Conservation (phyloP, 148 eudicot species). For the Amaranthus palmeri region DNA sequence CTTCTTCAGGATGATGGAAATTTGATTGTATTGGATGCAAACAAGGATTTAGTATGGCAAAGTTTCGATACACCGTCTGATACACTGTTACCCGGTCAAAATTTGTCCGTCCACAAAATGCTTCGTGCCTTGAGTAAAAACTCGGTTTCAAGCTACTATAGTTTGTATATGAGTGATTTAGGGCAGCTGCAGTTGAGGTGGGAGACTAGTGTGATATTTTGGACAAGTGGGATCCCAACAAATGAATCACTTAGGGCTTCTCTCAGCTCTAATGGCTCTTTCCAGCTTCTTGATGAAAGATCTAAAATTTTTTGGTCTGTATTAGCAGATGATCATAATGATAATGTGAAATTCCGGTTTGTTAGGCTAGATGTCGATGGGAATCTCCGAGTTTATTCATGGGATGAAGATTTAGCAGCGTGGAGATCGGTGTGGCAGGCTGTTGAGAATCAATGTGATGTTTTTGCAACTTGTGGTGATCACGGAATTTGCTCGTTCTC, state of each 20-base stretch:
- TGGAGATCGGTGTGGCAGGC: conserved; percentile 67
- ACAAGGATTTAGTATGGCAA: conserved; percentile 50
- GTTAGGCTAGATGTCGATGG: conserved; percentile 65
- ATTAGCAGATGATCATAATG: conserved; percentile 52
- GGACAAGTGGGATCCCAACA: conserved; percentile 39
- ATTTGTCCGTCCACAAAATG: conserved; percentile 25
- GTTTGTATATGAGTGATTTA: conserved; percentile 28
- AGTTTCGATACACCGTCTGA: conserved; percentile 61
- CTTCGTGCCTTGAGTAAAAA: conserved; percentile 51
- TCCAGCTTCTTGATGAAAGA: conserved; percentile 43
- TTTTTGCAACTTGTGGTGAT: conserved; percentile 60
- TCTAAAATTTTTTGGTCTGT: conserved; percentile 45
- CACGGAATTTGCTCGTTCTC: conserved; percentile 42
- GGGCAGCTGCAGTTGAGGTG: conserved; percentile 46
- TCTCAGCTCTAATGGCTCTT: conserved; percentile 39
- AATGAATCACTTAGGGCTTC: conserved; percentile 24
- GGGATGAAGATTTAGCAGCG: conserved; percentile 33
- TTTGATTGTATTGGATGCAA: conserved; percentile 38
- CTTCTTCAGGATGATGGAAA: conserved; percentile 51
- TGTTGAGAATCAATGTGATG: conserved; percentile 57
- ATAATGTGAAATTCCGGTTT: conserved; percentile 42
- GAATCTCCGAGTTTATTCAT: conserved; percentile 59
- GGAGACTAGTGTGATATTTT: conserved; percentile 39
- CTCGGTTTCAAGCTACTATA: conserved; percentile 52
- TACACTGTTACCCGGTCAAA: conserved; percentile 55